Conservation (phyloP, 345 rosid species). For the Eucalyptus brandiana region DNA sequence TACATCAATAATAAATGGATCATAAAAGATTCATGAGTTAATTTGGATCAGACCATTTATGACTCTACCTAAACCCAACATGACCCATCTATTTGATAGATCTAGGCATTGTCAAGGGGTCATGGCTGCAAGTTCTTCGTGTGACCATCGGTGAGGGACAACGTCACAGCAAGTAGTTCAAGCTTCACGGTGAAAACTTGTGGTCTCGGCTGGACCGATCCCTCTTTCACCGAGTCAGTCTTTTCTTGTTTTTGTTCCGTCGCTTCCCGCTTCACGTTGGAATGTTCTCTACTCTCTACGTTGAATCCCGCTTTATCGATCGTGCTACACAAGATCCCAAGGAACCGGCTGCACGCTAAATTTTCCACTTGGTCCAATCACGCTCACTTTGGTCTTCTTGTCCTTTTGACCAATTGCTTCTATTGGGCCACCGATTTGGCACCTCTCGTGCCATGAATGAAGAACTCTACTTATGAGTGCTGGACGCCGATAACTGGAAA, state of each 20-base stretch:
- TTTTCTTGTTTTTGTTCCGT: not conserved
- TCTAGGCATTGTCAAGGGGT: too few relatives aligned
- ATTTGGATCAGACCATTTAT: too few relatives aligned
- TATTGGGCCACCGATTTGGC: too few relatives aligned
- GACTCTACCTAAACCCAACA: accelerated
- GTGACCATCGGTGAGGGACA: not conserved
- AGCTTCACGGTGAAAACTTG: not conserved
- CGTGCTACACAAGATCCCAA: not conserved
- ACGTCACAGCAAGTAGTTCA: not conserved
- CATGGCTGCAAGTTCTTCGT: not conserved
- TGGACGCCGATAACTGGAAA: too few relatives aligned
- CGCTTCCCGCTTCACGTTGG: not conserved
- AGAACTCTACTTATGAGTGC: too few relatives aligned
- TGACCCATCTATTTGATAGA: too few relatives aligned
- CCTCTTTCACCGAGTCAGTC: not conserved
- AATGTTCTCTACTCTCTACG: not conserved
- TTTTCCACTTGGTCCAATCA: not conserved
- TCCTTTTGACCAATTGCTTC: not conserved
- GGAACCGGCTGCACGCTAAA: not conserved
- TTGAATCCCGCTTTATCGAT: not conserved
- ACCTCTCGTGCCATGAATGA: too few relatives aligned
- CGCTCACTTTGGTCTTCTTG: not conserved
- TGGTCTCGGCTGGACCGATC: not conserved
- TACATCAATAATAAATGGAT: too few relatives aligned
- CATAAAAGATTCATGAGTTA: too few relatives aligned